Base-by-base conservation (phyloP, 345 rosid genomes). In the Sisymbrium irio region DNA sequence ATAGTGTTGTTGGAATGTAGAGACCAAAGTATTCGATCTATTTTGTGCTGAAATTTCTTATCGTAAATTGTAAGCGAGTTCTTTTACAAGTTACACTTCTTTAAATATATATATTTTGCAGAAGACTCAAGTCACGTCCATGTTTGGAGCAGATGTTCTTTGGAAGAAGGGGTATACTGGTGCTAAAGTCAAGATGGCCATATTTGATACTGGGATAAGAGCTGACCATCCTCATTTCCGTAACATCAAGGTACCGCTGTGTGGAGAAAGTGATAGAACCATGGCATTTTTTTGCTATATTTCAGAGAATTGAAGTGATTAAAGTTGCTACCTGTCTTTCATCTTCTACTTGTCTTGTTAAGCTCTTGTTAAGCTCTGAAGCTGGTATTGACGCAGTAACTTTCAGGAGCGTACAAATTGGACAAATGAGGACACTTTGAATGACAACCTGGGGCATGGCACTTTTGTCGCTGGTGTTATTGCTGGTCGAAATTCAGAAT, bases 371-470 rank as follows among this genome's bases (percentile, higher is more conserved):
- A 51, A 75, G 77, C 44, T 32, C 69, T 64, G 56, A 72, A 71
- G 81, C 40, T 83, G 74, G 58, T 72, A 51, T 75, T 77, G 62
- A 82, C 77, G 59, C 77, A 66, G 37, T 61, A 63, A 72, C 72
- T 80, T 72, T 79, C 72, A 94, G 98, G 98, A 91, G 72, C 98
- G 98, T 57, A 91, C 97, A 22, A 94, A 94, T 76, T 94, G 98
- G 98, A 94, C 98, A 12, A 89, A 89, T 67, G 98, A 94, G 78
- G 88, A 90, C 79, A 94, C 98, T 62, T 82, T 94, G 78, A 94
- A 92, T 87, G 98, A 94, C 84, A 94, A 94, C 76, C 97, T 94
- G 78, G 98, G 98, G 28, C 98, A 94, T 75, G 98, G 98, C 77
- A 94, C 98, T 10, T 94, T 94, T 85, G 98, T 94, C 64, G 98